Percentiles rank a stretch among this genome's conserved stretches.
These are phyloP conservation scores for Trichoderma parareesei DNA, from an alignment of 495 filamentous ascomycete species.

Conservation along the genomic window DNA sequence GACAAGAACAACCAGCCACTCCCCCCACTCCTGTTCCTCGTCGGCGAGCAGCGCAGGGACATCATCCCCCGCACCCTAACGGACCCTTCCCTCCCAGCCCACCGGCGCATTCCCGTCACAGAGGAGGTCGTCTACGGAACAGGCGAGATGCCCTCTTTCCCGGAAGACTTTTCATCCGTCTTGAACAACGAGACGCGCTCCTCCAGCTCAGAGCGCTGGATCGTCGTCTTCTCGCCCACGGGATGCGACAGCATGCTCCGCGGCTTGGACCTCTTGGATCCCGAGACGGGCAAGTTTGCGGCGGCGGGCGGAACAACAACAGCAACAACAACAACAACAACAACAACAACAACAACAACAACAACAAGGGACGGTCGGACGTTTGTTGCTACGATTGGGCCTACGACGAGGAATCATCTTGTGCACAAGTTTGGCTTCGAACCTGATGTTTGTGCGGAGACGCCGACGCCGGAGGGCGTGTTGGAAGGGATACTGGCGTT, in stretches of 20 bases:
- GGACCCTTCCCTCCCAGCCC: slow-evolving; percentile 31
- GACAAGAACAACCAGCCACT: slow-evolving; percentile 22
- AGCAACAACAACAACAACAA: too few species aligned
- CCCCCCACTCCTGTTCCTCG: slow-evolving; percentile 71
- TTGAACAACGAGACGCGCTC: slow-evolving; percentile 32
- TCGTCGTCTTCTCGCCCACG: slow-evolving; percentile 88
- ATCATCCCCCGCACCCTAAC: slow-evolving; percentile 77
- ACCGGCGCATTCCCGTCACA: slow-evolving; percentile 51
- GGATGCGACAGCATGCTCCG: slow-evolving; percentile 76
- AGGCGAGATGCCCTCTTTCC: slow-evolving; percentile 66
- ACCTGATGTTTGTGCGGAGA: slow-evolving; percentile 74
- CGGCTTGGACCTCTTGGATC: slow-evolving; percentile 50
- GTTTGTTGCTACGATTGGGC: slow-evolving; percentile 81
- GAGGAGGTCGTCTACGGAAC: slow-evolving; percentile 85
- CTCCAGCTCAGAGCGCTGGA: slow-evolving; percentile 49
- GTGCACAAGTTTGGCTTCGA: slow-evolving; percentile 55
- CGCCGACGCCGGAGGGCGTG: slow-evolving; percentile 79
- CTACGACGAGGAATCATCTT: slow-evolving; percentile 79
- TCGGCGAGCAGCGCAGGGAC: slow-evolving; percentile 79
- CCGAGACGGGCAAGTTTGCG: slow-evolving; percentile 35
- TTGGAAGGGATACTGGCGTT: slow-evolving; percentile 47
- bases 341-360: too few species aligned
- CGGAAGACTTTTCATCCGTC: slow-evolving; percentile 47
- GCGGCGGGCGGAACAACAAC: neutral
- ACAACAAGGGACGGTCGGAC: slow-evolving; percentile 25